phyloP scores from a whole-genome alignment of 176 grass and related monocot genomes.

The Musa schizocarpa region DNA sequence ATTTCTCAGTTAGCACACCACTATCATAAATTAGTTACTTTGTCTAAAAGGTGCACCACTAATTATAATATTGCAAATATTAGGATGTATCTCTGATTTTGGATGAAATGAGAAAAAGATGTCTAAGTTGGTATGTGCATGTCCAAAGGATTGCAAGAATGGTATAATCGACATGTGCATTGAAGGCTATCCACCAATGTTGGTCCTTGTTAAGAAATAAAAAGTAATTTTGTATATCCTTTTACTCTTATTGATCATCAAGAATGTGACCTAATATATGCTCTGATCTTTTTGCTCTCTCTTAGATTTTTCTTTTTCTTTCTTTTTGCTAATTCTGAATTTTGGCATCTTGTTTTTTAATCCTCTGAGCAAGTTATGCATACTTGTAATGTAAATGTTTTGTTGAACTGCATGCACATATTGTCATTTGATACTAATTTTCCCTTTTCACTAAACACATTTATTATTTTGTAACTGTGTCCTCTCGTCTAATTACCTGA shows the following conservation, averaged over 20 bases:
- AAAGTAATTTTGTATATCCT: not conserved
- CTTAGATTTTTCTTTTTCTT: not conserved
- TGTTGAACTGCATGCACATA: no score
- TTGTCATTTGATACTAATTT: not conserved
- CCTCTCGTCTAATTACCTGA: not conserved
- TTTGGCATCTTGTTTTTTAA: not conserved
- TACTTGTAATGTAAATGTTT: not conserved
- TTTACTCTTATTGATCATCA: not conserved
- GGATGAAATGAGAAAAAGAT: no score
- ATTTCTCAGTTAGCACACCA: not conserved
- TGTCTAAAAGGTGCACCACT: not conserved
- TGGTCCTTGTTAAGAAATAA: slow-evolving; percentile 3
- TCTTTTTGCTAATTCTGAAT: not conserved
- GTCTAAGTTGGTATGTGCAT: not conserved
- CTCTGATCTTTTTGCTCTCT: not conserved
- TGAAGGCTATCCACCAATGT: not conserved
- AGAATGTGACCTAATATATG: not conserved
- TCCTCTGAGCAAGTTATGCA: not conserved
- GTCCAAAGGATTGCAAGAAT: not conserved
- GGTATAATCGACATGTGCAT: not conserved
- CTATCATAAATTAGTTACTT: not conserved
- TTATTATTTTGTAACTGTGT: no score
- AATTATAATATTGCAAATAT: not conserved
- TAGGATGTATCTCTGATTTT: not conserved
- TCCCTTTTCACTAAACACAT: not conserved